Conservation (phyloP, 73 alveolate species). For the Paramecium pentaurelia region DNA sequence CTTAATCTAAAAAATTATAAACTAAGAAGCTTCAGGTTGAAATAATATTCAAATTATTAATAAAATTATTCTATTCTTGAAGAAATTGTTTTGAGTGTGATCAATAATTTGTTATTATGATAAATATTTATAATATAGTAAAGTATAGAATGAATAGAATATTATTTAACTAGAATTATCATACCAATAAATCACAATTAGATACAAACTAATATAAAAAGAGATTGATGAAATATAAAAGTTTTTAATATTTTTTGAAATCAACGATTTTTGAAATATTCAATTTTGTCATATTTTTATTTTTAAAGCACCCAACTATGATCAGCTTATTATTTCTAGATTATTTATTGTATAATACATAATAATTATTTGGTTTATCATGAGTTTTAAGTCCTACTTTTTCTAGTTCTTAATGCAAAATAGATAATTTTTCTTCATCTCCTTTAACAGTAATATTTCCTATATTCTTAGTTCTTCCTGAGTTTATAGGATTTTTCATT, state of each 20-base stretch:
- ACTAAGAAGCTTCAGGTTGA: no score
- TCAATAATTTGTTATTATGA: no score
- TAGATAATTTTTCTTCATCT: background rate
- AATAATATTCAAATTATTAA: no score
- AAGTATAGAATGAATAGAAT: no score
- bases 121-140: no score
- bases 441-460: background rate
- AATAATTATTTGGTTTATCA: background rate
- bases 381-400: background rate
- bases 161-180: no score
- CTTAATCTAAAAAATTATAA: no score
- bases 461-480: background rate
- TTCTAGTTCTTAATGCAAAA: background rate
- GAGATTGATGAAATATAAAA: background rate
- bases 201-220: background rate
- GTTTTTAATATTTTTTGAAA: background rate
- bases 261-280: slow-evolving; percentile 4
- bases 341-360: background rate
- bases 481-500: slow-evolving; percentile 1
- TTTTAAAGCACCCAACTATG: background rate
- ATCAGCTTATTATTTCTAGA: background rate
- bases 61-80: no score
- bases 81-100: no score
- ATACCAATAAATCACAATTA: no score
- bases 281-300: slow-evolving; percentile 23